Base-by-base conservation (phyloP, 495 filamentous ascomycete species). In the Mycothermus thermophilus region DNA sequence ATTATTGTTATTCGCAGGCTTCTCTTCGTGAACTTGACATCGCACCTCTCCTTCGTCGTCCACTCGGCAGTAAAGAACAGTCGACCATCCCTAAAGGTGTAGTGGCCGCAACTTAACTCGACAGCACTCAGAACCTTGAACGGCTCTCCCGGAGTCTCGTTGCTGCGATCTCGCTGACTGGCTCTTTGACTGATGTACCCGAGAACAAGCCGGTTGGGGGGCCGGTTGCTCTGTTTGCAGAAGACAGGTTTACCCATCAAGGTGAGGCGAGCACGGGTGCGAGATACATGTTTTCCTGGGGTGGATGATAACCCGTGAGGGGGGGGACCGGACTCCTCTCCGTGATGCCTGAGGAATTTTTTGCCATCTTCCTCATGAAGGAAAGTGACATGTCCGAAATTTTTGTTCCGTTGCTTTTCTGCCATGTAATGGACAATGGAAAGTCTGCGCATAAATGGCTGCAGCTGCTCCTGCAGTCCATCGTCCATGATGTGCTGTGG, bases 31-130 rank as follows among this genome's bases (percentile, higher is more conserved):
- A 77, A 76, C 29, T 57, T 60, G 8, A 62, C 56, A 0, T 31
- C 37, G 5, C 63, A 64, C 6, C 8, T n/a, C 0, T 28, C 38
- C 0, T 1, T 14, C 43, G 60, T 59, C 18, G 48, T 35, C 18
- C 67, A 60, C 32, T 76, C 62, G 2, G 60, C 39, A 1, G 58
- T 43, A 35, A 73, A 76, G 9, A 51, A 44, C 11, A 75, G 47
- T 2, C 47, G 42, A 0, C 44, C 43, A 1, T 51, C 35, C 2
- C 40, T 19, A 31, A 70, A 74, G 20, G 46, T 44, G 47, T 66
- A 68, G 34, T 66, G 53, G 3, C 75, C 74, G 43, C 70, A 77
- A 8, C 53, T 59, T 5, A 69, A 20, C 12, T 33, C 29, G 4
- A 25, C 13, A 20, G 59, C 34, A 0, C 50, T 28, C 21, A 72